Evolutionary conservation across 1,139 yeast genomes (phyloP), one percentile per base, ranked within the genome.

Genomic region (Candida neerlandica): DNA sequence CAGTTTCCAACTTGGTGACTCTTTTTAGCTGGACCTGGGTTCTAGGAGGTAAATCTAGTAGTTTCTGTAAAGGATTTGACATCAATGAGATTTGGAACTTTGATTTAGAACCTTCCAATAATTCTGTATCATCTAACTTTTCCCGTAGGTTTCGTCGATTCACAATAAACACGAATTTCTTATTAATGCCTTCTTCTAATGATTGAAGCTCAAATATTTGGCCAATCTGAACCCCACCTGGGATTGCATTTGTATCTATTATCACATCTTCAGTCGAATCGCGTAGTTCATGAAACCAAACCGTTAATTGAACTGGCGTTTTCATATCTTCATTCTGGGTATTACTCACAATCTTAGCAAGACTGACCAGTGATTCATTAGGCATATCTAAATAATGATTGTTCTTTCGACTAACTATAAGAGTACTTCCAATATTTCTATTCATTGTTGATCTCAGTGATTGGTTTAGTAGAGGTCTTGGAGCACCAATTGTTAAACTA

Each of bases 261-360:
- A 86, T 64, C 2, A 90, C 86, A 45, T 81, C 84, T 37, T 84
- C 85, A 0, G 69, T 53, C 1, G 85, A 81, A 0, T 79, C 73
- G 18, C 90, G 69, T 2, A 79, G 58, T 51, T 90, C 96, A 61
- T 92, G 97, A 54, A 89, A 86, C 78, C 89, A 83, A 1, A 87
- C 80, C 3, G 83, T 82, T 51, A 87, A 56, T 45, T 70, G 77
- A 0, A 75, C 65, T 0, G 80, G 76, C 15, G 49, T 53, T 34
- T 51, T 53, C 29, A 48, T 26, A 41, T 52, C 54, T 16, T 54
- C 49, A 16, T 35, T 38, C 26, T 33, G 46, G 18, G 38, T 15
- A 44, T 47, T 47, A 23, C 41, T 47, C 21, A 42, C 29, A 15
- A 45, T 12, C 32, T 29, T 42, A 12, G 43, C 16, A 15, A 41